Conservation (phyloP, 192 early-diverging fungal species). For the Podila epicladia region DNA sequence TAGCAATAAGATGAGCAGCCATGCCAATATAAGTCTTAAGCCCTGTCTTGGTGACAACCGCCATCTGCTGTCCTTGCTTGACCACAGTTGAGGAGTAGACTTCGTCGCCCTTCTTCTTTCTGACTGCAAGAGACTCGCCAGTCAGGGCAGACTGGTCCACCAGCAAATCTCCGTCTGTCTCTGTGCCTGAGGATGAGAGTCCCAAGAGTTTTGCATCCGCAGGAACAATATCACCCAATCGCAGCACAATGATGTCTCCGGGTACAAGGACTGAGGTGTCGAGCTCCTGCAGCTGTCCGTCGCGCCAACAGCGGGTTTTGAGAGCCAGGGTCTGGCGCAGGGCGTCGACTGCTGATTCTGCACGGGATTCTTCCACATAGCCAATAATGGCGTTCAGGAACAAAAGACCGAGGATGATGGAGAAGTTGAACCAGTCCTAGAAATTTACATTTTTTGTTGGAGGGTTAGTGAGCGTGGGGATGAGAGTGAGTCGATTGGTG, state of each 20-base stretch:
- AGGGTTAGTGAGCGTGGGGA: too few species aligned
- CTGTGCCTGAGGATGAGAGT: slow-evolving; percentile 60
- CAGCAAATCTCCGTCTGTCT: slow-evolving; percentile 60
- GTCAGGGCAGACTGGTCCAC: slow-evolving; percentile 81
- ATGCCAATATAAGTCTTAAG: slow-evolving; percentile 78
- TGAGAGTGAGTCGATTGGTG: not conserved
- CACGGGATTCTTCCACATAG: slow-evolving; percentile 75
- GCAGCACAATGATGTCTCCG: slow-evolving; percentile 77
- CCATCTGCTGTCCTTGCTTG: slow-evolving; percentile 80
- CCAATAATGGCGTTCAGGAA: slow-evolving; percentile 77
- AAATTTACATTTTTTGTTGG: slow-evolving; percentile 60
- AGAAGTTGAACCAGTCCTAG: slow-evolving; percentile 68
- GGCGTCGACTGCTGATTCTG: slow-evolving; percentile 77
- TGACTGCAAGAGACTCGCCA: slow-evolving; percentile 77
- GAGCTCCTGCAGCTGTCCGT: slow-evolving; percentile 60
- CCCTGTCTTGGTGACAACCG: slow-evolving; percentile 77
- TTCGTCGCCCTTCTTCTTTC: slow-evolving; percentile 63
- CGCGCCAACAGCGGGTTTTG: slow-evolving; percentile 68
- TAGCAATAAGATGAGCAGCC: slow-evolving; percentile 74
- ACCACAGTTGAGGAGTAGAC: slow-evolving; percentile 77
- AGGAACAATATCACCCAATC: slow-evolving; percentile 82
- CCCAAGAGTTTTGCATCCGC: slow-evolving; percentile 71
- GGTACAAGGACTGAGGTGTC: slow-evolving; percentile 66
- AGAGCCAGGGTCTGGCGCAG: slow-evolving; percentile 79
- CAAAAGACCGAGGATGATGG: slow-evolving; percentile 65